phyloP scores from a whole-genome alignment of 139 green algal species.

The Volvox africanus region DNA sequence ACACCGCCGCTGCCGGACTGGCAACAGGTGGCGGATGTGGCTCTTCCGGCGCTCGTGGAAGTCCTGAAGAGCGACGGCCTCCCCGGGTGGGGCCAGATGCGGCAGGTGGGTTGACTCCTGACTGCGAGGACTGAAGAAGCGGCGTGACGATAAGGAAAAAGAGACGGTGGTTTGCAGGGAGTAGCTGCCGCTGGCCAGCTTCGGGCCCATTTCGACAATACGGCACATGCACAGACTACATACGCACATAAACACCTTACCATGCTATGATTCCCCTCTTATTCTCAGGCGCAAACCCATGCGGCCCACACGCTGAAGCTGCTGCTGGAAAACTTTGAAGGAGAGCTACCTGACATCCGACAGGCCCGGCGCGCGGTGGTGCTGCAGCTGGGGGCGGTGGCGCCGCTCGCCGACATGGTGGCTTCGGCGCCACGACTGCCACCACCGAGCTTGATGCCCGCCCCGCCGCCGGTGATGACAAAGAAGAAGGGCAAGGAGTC shows the following conservation, averaged over 20 bases:
- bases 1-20: neutral
- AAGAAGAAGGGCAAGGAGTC: conserved; percentile 41
- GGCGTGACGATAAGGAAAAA: neutral
- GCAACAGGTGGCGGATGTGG: conserved; percentile 43
- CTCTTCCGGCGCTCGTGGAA: conserved; percentile 44
- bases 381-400: conserved; percentile 35
- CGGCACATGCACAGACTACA: neutral
- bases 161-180: neutral
- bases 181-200: neutral
- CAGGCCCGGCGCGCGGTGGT: conserved; percentile 31
- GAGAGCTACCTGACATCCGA: conserved; percentile 39
- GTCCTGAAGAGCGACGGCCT: conserved; percentile 43
- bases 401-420: conserved; percentile 42
- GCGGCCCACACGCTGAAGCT: conserved; percentile 44
- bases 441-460: conserved; percentile 32
- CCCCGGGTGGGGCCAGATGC: conserved; percentile 45
- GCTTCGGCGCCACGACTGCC: conserved; percentile 32
- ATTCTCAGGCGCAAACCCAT: conserved; percentile 37
- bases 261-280: neutral
- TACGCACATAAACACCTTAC: neutral
- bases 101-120: conserved; percentile 14
- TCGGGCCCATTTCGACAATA: neutral
- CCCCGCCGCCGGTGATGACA: conserved; percentile 25
- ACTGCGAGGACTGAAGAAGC: neutral
- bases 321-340: conserved; percentile 65